Conservation (phyloP, 2,329 filamentous ascomycete species). For the Penicillium sp. region DNA sequence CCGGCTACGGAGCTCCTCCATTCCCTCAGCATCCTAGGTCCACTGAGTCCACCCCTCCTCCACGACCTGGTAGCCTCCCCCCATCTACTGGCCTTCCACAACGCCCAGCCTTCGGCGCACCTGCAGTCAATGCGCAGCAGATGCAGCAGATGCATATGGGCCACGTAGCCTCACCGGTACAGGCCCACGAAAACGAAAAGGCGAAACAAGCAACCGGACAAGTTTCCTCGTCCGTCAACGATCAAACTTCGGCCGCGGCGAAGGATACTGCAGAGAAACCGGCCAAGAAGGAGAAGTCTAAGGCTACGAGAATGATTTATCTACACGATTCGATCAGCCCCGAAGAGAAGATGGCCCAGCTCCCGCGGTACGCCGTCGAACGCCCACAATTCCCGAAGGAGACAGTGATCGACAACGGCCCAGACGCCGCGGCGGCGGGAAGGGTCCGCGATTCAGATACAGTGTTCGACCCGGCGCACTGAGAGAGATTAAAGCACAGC, state of each 20-base stretch:
- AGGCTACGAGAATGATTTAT: constrained; percentile 69
- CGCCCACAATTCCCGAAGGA: constrained; percentile 41
- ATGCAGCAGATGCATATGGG: constrained; percentile 57
- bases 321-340: constrained; percentile 73
- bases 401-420: constrained; percentile 34
- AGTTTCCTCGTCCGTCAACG: constrained; percentile 47
- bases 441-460: constrained; percentile 33
- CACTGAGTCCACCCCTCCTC: constrained; percentile 36
- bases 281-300: constrained; percentile 63
- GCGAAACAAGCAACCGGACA: constrained; percentile 19
- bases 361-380: constrained; percentile 70
- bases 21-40: constrained; percentile 41
- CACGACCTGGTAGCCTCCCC: constrained; percentile 53
- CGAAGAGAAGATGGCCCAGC: constrained; percentile 80
- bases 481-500: not conserved
- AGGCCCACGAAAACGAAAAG: constrained; percentile 30
- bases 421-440: constrained; percentile 33
- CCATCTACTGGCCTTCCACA: constrained; percentile 56
- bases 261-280: constrained; percentile 54
- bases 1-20: constrained; percentile 38
- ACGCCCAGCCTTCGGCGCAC: constrained; percentile 55
- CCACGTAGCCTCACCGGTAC: constrained; percentile 34
- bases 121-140: constrained; percentile 50
- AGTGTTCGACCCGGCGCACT: constrained; percentile 33
- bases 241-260: constrained; percentile 49